A percentile compares a stretch with the other conserved stretches of the same genome.
phyloP scores from a whole-genome alignment of 495 filamentous ascomycete genomes.

The Xylaria nigripes region DNA sequence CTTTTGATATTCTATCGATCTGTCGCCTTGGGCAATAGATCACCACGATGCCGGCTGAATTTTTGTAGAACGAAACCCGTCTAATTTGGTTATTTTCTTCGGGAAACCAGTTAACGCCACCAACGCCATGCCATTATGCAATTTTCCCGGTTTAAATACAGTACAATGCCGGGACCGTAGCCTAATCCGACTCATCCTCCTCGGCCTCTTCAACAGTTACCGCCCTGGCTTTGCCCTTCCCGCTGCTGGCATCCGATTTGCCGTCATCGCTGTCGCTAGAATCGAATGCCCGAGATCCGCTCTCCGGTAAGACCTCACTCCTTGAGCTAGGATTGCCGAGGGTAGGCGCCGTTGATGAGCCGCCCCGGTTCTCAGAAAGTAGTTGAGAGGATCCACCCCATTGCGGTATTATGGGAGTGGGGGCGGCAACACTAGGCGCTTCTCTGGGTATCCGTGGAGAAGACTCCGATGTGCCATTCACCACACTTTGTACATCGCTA shows the following conservation, averaged over 20 bases:
- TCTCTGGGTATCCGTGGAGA: constrained; percentile 13
- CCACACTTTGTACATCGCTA: background rate
- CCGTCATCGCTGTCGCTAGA: constrained; percentile 14
- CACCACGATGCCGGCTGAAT: constrained; percentile 1
- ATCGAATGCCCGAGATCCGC: constrained; percentile 1
- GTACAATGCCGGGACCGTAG: constrained; percentile 4
- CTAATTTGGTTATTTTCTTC: background rate
- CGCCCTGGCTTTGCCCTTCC: constrained; percentile 31
- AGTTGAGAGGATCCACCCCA: constrained; percentile 37
- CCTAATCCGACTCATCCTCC: constrained; percentile 24
- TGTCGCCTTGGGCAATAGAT: constrained; percentile 5
- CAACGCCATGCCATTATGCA: constrained; percentile 30
- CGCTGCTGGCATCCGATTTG: constrained; percentile 8
- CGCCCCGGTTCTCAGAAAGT: constrained; percentile 18
- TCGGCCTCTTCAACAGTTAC: constrained; percentile 36
- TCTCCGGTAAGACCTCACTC: constrained; percentile 4
- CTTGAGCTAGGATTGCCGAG: constrained; percentile 8
- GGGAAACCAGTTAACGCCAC: constrained; percentile 16
- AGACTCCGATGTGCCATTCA: background rate
- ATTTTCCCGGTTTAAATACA: constrained; percentile 9
- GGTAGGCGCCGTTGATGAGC: constrained; percentile 11
- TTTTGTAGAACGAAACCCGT: background rate
- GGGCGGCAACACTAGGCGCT: constrained; percentile 27
- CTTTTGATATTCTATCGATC: background rate
- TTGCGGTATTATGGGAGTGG: constrained; percentile 34